Conservation (phyloP, 129 eudicot genomes). For the Lonicera japonica region DNA sequence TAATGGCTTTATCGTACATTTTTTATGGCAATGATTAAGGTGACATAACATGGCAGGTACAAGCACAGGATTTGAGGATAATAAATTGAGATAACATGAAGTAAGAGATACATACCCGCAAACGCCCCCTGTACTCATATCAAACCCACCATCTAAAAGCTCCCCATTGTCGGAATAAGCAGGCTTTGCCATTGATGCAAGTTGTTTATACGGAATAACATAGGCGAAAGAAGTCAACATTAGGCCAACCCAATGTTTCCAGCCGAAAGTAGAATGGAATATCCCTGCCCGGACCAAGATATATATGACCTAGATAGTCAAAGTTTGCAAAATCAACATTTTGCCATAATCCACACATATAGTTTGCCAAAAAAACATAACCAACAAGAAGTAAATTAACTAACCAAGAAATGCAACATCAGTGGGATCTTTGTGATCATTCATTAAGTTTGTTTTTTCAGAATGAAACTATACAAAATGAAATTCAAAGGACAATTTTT, state of each 20-base stretch:
- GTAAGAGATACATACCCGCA: slow-evolving; percentile 57
- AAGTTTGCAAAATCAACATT: neutral
- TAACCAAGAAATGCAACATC: neutral
- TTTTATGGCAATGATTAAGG: neutral
- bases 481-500: too few species aligned
- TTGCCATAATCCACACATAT: neutral
- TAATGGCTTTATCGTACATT: neutral
- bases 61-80: neutral
- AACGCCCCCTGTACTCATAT: slow-evolving; percentile 93
- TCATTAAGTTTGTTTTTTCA: neutral
- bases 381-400: slow-evolving; percentile 1
- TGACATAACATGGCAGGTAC: neutral
- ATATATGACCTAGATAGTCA: slow-evolving; percentile 42
- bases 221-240: slow-evolving; percentile 65
- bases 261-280: slow-evolving; percentile 58
- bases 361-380: neutral
- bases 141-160: slow-evolving; percentile 90
- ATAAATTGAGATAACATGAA: neutral
- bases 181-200: slow-evolving; percentile 72
- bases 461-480: neutral
- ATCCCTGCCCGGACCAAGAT: slow-evolving; percentile 58
- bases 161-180: slow-evolving; percentile 67
- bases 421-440: neutral
- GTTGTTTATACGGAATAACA: slow-evolving; percentile 63
- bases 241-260: slow-evolving; percentile 77